Base-by-base conservation (phyloP, 2,329 filamentous ascomycete genomes). In the Raffaelea deltoideospora region DNA sequence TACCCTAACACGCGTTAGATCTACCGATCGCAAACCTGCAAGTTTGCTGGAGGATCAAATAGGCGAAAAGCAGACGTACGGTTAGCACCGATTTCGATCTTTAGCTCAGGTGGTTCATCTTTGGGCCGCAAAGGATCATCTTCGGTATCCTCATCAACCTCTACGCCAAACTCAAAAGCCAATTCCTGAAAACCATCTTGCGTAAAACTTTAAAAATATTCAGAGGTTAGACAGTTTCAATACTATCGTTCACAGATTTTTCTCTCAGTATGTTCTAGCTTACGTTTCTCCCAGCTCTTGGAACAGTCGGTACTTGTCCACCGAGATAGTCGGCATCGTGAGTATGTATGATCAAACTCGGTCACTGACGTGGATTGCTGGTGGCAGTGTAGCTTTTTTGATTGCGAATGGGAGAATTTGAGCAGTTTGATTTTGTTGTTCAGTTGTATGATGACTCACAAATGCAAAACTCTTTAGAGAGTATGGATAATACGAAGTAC, bases 161-260 rank as follows among this genome's bases (percentile, higher is more conserved):
- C 90, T 55, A 98, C 92, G 41, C 87, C 87, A 55, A 94, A 98
- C 53, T 98, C 88, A 70, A 98, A 98, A 61, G 90, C 96, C 49
- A 98, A 69, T 54, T 93, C 82, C 59, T 98, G 90, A 54, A 98
- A 98, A 53, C 93, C 84, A 51, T 93, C 76, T 45, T 84, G 90
- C 38, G 88, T 94, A 60, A 83, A 88, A 48, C 81, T 87, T 11
- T 17, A 17, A n/a, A n/a, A n/a, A n/a, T n/a, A n/a, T n/a, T n/a
- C n/a, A n/a, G n/a, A n/a, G n/a, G n/a, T n/a, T n/a, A n/a, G 46
- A 46, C 44, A 53, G 60, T 49, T 59, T 58, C 21, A n/a, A 17
- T 21, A 27, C 11, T 3, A 27, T 13, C 15, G 5, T 19, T 22
- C 5, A 14, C 32, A 14, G 14, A 8, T 10, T 23, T 14, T 6